Conservation (phyloP, 352 stramenopile genomes). For the Thraustotheca clavata region DNA sequence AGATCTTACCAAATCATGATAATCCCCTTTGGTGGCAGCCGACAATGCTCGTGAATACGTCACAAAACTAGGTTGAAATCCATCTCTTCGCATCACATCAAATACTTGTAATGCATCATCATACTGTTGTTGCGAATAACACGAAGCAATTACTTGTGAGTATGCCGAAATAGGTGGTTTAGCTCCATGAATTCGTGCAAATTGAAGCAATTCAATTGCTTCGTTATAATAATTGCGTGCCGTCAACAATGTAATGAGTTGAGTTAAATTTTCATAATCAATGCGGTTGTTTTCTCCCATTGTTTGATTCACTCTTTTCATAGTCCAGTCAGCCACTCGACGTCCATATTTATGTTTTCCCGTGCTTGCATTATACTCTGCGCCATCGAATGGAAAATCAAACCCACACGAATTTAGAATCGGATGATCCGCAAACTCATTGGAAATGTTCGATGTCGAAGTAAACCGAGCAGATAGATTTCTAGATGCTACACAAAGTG, state of each 20-base stretch:
- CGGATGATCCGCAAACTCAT: neutral
- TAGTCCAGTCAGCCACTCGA: neutral
- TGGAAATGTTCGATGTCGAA: neutral
- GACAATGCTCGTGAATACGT: conserved; percentile 81
- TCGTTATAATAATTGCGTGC: conserved; percentile 34
- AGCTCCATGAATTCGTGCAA: conserved; percentile 51
- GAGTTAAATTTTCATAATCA: conserved; percentile 24
- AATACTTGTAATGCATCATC: conserved; percentile 70
- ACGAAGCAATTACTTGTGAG: conserved; percentile 66
- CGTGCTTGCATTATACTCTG: neutral
- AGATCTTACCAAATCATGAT: conserved; percentile 62
- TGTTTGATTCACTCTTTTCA: neutral
- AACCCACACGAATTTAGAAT: neutral
- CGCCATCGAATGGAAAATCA: conserved; percentile 7
- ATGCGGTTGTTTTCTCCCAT: neutral
- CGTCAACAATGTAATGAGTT: conserved; percentile 55
- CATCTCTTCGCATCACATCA: conserved; percentile 80
- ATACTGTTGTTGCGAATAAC: conserved; percentile 65
- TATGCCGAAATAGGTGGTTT: conserved; percentile 75
- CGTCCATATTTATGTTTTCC: neutral
- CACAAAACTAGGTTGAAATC: conserved; percentile 64
- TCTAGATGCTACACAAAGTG: no score
- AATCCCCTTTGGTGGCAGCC: conserved; percentile 57
- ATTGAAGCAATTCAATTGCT: conserved; percentile 58
- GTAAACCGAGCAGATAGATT: no score